Evolutionary conservation across 2,329 filamentous ascomycete genomes (phyloP), one percentile per base, ranked within the genome.

Genomic region (Alternaria ethzedia): DNA sequence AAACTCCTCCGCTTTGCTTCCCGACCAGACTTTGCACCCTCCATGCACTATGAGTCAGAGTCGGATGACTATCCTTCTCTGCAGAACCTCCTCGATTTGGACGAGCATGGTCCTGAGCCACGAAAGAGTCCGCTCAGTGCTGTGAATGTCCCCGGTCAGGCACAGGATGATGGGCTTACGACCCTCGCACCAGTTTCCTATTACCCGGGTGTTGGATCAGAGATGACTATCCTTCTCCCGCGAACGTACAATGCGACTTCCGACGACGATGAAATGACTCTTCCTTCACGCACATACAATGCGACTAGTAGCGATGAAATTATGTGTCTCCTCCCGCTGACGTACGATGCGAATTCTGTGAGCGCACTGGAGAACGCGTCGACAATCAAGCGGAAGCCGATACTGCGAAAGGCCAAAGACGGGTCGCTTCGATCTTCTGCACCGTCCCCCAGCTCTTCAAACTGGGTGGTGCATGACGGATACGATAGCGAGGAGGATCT

Each of bases 241-340:
- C n/a, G 7, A 0, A 20, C 47, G 26, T 50, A 50, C n/a, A 20
- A 30, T 9, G 10, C 47, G 0, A 1, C 0, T 30, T 8, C 47
- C 2, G 6, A 17, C 2, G n/a, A 50, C 0, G n/a, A 21, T 17
- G 1, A 0, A 0, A 13, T 5, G 26, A 5, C n/a, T 10, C 0
- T 15, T 0, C 2, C 28, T 21, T 2, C 47, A 2, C 6, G 26
- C 6, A 21, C n/a, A 8, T 15, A 50, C n/a, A 1, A 20, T 20
- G 15, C 25, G 25, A 17, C 5, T 3, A 10, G 0, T 20, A 17
- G 11, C 1, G 0, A 28, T n/a, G 15, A 28, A 1, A 11, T 23
- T 17, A 1, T 2, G 10, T 5, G 5, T 8, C 25, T 49, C 1
- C 46, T 12, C 0, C 25, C 15, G 0, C 2, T 17, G n/a, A 28